Base-by-base conservation (phyloP, 148 eudicot species). In the Rhododendron molle region DNA sequence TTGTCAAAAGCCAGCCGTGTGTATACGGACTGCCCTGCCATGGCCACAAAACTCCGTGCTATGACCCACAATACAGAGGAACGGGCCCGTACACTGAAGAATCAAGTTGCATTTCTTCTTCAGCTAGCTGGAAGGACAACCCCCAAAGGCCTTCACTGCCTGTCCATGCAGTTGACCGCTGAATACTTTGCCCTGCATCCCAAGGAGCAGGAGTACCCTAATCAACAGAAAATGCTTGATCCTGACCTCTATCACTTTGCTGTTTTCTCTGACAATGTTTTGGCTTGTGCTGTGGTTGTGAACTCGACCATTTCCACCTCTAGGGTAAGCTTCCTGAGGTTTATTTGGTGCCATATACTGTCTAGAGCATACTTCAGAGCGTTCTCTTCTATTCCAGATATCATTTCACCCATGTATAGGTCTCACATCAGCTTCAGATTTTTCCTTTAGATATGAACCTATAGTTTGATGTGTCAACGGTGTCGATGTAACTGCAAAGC, bases 91-190 rank as follows among this genome's bases (percentile, higher is more conserved):
- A 80, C 89, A 32, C 96, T 90, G 81, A 93, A 90, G 90, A 88
- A 84, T 65, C 92, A 93, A 88, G 85, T 92, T 58, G 65, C 89
- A 60, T 94, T 92, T 90, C 95, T 97, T 62, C 87, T 88, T 79
- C 94, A 90, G 88, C 93, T 97, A 84, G 94, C 96, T 71, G 98
- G 96, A 87, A 93, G 98, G 88, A 97, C 98, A 85, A 97, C 97
- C 1, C 99, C 99, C 3, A 97, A 94, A 90, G 95, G 98, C 86
- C 95, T 94, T 83, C 99, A 97, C 86, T 97, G 99, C 89, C 98
- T 97, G 83, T 97, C 99, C 81, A 97, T 97, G 99, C 91, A 92
- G 86, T 88, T 97, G 85, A 95, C 98, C 46, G 78, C 94, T 4
- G 95, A 94, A 56, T 97, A 91, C 88, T 97, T 97, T 86, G 85